Percentiles rank a stretch among this genome's conserved stretches.
These are phyloP conservation scores for Ascocoryne sarcoides DNA, from an alignment of 2,329 filamentous ascomycete species.

Conservation along the genomic window DNA sequence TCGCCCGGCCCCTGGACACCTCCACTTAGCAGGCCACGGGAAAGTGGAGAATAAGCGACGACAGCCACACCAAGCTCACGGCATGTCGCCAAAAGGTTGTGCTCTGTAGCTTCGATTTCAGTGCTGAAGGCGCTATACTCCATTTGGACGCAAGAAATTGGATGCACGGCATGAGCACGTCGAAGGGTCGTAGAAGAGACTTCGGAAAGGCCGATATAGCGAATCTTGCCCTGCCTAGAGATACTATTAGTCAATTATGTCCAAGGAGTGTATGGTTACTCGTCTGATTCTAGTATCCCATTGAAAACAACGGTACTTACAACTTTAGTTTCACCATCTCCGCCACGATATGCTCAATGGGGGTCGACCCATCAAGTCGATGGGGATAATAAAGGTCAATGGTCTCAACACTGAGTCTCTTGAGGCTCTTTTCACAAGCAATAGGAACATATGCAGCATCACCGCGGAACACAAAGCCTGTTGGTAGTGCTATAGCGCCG, in stretches of 20 bases:
- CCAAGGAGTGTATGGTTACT: slow-evolving; percentile 7
- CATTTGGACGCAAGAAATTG: slow-evolving; percentile 42
- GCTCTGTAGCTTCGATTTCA: slow-evolving; percentile 45
- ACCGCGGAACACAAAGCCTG: slow-evolving; percentile 25
- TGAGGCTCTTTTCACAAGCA: slow-evolving; percentile 34
- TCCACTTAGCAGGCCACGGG: slow-evolving; percentile 49
- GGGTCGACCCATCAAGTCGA: slow-evolving; percentile 31
- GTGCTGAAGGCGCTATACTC: slow-evolving; percentile 47
- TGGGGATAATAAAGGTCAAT: slow-evolving; percentile 33
- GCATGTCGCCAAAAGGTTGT: slow-evolving; percentile 42
- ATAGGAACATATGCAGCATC: slow-evolving; percentile 34
- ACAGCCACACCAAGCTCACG: slow-evolving; percentile 50
- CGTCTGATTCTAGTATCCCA: slow-evolving; percentile 32
- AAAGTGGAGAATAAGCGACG: slow-evolving; percentile 51
- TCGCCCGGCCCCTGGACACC: slow-evolving; percentile 37
- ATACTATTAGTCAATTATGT: slow-evolving; percentile 1
- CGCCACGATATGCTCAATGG: slow-evolving; percentile 36
- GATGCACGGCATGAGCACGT: slow-evolving; percentile 40
- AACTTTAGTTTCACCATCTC: slow-evolving; percentile 34
- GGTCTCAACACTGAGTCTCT: slow-evolving; percentile 32
- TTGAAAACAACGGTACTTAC: slow-evolving; percentile 24
- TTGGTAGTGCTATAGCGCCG: slow-evolving; percentile 25
- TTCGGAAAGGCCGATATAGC: slow-evolving; percentile 47
- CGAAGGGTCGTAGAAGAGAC: slow-evolving; percentile 40
- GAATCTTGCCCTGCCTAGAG: slow-evolving; percentile 42